These are phyloP conservation scores for Apiotrichum mycotoxinovorans DNA, from an alignment of 1,284 basidiomycete species.

Conservation along the genomic window DNA sequence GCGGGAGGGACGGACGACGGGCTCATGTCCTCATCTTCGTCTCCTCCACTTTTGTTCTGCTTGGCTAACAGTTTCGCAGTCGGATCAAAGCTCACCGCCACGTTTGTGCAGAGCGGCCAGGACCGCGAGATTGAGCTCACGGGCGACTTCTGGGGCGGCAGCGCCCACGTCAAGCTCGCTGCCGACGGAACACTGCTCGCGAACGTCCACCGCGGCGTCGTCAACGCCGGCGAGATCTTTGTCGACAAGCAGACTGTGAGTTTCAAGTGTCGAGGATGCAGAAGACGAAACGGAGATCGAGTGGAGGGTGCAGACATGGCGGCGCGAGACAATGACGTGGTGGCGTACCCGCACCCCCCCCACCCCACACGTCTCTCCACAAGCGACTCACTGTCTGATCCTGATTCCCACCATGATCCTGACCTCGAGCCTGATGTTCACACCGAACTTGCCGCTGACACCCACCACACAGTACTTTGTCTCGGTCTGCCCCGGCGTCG, in stretches of 20 bases:
- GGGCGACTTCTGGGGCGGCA: constrained; percentile 44
- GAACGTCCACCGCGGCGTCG: constrained; percentile 38
- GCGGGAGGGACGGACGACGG: too few species aligned
- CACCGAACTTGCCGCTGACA: too few species aligned
- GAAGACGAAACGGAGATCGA: too few species aligned
- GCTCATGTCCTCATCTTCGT: too few species aligned
- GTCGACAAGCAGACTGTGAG: constrained; percentile 42
- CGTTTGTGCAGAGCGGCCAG: constrained; percentile 29
- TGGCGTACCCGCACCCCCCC: too few species aligned
- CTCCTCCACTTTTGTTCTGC: too few species aligned
- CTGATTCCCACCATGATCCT: too few species aligned
- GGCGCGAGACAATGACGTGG: too few species aligned
- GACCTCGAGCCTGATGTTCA: too few species aligned
- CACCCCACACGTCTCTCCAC: background rate
- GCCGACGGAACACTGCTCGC: constrained; percentile 34
- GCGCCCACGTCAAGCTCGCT: constrained; percentile 32
- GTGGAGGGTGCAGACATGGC: too few species aligned
- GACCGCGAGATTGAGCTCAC: constrained; percentile 29
- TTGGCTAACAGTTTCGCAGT: too few species aligned
- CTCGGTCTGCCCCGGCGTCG: constrained; percentile 50
- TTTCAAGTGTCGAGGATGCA: background rate
- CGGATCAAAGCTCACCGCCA: constrained; percentile 41
- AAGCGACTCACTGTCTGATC: too few species aligned
- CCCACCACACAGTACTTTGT: constrained; percentile 41
- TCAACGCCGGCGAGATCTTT: constrained; percentile 37